Evolutionary conservation across 1,139 yeast species (phyloP), one percentile per base, ranked within the genome.

Genomic region (Lodderomyces elongisporus): DNA sequence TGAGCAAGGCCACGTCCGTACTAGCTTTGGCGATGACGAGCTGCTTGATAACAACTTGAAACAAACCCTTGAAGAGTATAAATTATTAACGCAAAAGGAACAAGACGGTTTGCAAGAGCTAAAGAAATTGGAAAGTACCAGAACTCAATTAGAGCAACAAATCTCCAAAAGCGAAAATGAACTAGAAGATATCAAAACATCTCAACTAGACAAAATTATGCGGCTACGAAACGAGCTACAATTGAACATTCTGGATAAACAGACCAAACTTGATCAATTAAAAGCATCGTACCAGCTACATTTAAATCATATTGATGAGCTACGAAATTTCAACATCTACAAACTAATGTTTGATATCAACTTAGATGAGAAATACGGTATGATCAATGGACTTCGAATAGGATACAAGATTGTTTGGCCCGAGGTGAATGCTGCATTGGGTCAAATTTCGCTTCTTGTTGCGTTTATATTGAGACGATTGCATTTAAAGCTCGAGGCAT

Each of bases 361-460:
- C 1, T 87, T 83, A 28, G 46, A 50, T 14, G 91, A 91, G 6
- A 76, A 76, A 31, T 85, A 83, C 58, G 96, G 94, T 1, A 83
- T 93, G 0, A 89, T 91, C 17, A 89, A 89, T 54, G 94, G 91
- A 0, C 66, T 85, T 29, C 60, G 96, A 36, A 55, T 91, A 10
- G 98, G 97, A 1, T 61, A 67, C 39, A 71, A 64, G 34, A 77
- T 89, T 0, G 84, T 93, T 3, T 88, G 96, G 95, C 77, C 85
- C 33, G 98, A 91, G 48, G 79, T 88, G 27, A 91, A 89, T 52
- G 93, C 94, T 1, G 97, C 95, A 0, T 62, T 91, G 54, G 98
- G 98, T 0, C 95, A 89, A 47, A 63, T 89, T 2, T 73, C 85
- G 3, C 56, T 88, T 14, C 57, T 89, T 15, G 54, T 89, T 27